Base-by-base conservation (phyloP, 2,329 filamentous ascomycete species). In the Fusarium nanum region DNA sequence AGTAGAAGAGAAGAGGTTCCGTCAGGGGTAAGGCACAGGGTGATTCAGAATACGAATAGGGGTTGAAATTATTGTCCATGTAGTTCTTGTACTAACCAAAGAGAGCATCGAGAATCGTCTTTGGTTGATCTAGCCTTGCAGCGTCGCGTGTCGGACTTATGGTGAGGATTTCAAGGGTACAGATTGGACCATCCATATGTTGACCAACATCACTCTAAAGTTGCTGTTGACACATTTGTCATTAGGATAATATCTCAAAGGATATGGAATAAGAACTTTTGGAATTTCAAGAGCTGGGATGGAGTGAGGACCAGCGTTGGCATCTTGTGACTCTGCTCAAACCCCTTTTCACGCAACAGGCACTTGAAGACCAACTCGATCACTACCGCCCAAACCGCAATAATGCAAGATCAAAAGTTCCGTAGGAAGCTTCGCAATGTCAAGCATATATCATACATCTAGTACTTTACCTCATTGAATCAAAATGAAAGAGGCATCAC, bases 181-280 rank as follows among this genome's bases (percentile, higher is more conserved):
- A 7, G 6, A 20, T 53, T 60, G 16, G 2, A 7, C 9, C 23
- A 34, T 9, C 5, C 9, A 3, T 11, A 30, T 20, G n/a, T 52
- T 23, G 3, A 28, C n/a, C 13, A 12, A 2, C 8, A 20, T 14
- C n/a, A 14, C 4, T 45, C 8, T 14, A 27, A 13, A 18, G 7
- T n/a, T 11, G 14, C 28, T 10, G 8, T 40, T 27, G 11, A 16
- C 6, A 9, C 13, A 6, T 13, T 7, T 0, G 1, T 27, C n/a
- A 20, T 13, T 14, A 2, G 4, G 9, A 2, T 1, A 6, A 42
- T 27, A 6, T 1, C 0, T 10, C 0, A 1, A 3, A 25, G 7
- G 3, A 30, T 18, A 13, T 16, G 6, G 4, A 13, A 22, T 1
- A 25, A 18, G 0, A 0, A 6, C 2, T 16, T 45, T 61, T 30